Percentiles rank a stretch among this genome's conserved stretches.
Evolutionary conservation across 1,139 yeast species (phyloP).

Genomic region (Blastobotrys arbuscula): DNA sequence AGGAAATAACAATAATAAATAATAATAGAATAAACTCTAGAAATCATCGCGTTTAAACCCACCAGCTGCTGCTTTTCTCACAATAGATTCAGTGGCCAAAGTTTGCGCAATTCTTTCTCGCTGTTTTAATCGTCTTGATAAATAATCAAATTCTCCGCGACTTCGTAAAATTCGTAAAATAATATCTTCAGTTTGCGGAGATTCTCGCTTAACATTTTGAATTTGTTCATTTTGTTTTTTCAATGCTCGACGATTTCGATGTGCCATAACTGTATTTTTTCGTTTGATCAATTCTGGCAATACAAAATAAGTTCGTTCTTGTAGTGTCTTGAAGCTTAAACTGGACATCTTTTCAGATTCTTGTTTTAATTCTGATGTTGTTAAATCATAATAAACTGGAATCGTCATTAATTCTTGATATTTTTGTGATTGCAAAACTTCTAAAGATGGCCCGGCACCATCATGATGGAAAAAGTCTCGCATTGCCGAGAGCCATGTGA

Average conservation of each 20-base stretch:
- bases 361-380: constrained; percentile 44
- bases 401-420: constrained; percentile 61
- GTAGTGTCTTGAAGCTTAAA: constrained; percentile 26
- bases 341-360: constrained; percentile 52
- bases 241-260: constrained; percentile 60
- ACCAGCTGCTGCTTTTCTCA: constrained; percentile 22
- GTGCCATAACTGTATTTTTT: constrained; percentile 63
- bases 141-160: constrained; percentile 43
- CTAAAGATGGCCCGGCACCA: constrained; percentile 77
- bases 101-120: constrained; percentile 59
- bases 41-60: constrained; percentile 17
- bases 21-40: constrained; percentile 8
- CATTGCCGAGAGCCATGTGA: constrained; percentile 64
- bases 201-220: constrained; percentile 46
- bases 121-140: constrained; percentile 53
- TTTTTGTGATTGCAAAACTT: constrained; percentile 54
- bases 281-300: constrained; percentile 57
- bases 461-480: constrained; percentile 72
- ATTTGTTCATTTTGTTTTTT: constrained; percentile 48
- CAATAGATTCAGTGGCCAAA: constrained; percentile 52
- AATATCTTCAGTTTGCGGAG: constrained; percentile 63
- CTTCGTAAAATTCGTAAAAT: constrained; percentile 51
- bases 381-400: constrained; percentile 62
- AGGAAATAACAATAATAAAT: constrained; percentile 11
- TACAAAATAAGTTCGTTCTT: constrained; percentile 30